Base-by-base conservation (phyloP, 2,329 filamentous ascomycete species). In the Corniculantispora saksenae region DNA sequence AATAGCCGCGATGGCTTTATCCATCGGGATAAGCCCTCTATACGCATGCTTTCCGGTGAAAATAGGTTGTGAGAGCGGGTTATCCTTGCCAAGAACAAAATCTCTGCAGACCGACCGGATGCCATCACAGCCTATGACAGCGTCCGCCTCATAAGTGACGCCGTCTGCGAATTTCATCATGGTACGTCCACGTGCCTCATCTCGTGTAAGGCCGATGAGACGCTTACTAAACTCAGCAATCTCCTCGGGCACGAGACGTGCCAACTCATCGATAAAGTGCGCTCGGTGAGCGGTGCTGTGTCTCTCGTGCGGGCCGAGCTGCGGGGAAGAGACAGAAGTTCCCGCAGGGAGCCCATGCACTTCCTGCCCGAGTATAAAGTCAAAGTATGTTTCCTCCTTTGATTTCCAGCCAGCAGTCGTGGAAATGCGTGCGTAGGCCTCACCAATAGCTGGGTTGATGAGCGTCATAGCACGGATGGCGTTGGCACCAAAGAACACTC, bases 1-100 rank as follows among this genome's bases (percentile, higher is more conserved):
- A 2, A 91, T 70, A 1, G 81, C 78, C 3, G 79, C 75, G 1
- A 82, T 76, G 0, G 86, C 85, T 51, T 83, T 76, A 1, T 82
- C 76, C 81, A 91, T 88, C 0, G 74, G 70, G 0, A 77, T 61
- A 8, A 77, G 63, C 0, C 72, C 75, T 0, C 88, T 79, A 68
- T 89, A 90, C 0, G 84, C 86, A 70, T 87, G 86, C 69, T 86
- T 86, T 23, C 83, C 80, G 0, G 81, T 82, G 66, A 85, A 89
- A 0, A 70, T 66, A 0, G 75, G 78, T 69, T 1, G 82, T 70
- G 61, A 78, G 57, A 29, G 80, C 70, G 61, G 79, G 73, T 74
- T 65, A 19, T 75, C 70, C 1, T 76, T 70, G 0, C 82, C 83
- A 0, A 87, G 74, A 10, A 89, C 73, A 8, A 84, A 71, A 35